Conservation (phyloP, 495 filamentous ascomycete species). For the Lindgomyces ingoldianus region DNA sequence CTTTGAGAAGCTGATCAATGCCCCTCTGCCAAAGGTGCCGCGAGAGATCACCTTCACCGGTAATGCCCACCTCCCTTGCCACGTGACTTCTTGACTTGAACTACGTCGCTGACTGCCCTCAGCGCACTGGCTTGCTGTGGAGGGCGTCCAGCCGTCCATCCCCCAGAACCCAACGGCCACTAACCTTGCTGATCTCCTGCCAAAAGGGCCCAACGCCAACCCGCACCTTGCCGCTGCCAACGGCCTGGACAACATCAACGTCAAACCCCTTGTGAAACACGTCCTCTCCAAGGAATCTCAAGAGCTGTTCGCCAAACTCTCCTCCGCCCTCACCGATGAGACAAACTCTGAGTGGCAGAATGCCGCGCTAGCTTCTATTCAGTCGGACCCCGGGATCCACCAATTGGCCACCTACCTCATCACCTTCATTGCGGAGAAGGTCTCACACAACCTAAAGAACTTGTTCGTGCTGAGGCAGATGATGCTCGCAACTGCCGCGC, state of each 20-base stretch:
- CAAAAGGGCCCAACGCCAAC: slow-evolving; percentile 86
- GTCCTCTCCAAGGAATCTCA: slow-evolving; percentile 91
- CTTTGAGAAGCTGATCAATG: slow-evolving; percentile 98
- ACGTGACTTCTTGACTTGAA: neutral
- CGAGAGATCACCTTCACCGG: slow-evolving; percentile 89
- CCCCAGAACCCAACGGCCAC: slow-evolving; percentile 89
- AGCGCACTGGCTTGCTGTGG: slow-evolving; percentile 96
- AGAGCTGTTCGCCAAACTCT: slow-evolving; percentile 96
- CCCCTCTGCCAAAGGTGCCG: slow-evolving; percentile 89
- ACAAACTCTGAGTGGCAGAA: slow-evolving; percentile 79
- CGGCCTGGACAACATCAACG: slow-evolving; percentile 75
- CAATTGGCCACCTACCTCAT: slow-evolving; percentile 95
- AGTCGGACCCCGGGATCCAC: slow-evolving; percentile 86
- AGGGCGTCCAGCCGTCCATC: slow-evolving; percentile 94
- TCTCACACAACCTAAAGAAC: slow-evolving; percentile 85
- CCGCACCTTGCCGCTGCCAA: slow-evolving; percentile 77
- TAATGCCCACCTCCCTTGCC: slow-evolving; percentile 49
- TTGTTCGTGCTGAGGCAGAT: slow-evolving; percentile 84
- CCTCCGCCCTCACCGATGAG: slow-evolving; percentile 80
- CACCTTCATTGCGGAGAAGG: slow-evolving; percentile 89
- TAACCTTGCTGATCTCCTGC: slow-evolving; percentile 80
- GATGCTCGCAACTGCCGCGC: slow-evolving; percentile 80
- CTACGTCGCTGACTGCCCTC: slow-evolving; percentile 35
- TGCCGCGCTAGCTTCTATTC: slow-evolving; percentile 77
- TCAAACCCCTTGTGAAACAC: slow-evolving; percentile 91